phyloP scores from a whole-genome alignment of 768 basidiomycete species.

The Vararia minispora region DNA sequence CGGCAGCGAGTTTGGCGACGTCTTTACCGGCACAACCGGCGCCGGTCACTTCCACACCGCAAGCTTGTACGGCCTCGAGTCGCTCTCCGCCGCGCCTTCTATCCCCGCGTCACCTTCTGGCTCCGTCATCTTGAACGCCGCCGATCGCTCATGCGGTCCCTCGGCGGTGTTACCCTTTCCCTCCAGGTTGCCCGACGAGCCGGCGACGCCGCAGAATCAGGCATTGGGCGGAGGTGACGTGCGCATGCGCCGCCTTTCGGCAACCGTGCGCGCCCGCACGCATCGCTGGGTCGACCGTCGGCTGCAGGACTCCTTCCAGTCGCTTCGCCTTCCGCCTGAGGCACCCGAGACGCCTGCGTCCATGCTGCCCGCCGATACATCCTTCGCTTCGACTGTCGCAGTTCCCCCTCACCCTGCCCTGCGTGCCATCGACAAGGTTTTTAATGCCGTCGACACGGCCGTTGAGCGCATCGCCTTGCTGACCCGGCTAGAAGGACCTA shows the following conservation, averaged over 20 bases:
- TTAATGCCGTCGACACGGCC: too few species aligned
- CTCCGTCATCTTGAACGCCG: constrained; percentile 1
- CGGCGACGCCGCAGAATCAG: constrained; percentile 11
- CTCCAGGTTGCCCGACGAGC: constrained; percentile 7
- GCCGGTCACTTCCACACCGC: constrained; percentile 38
- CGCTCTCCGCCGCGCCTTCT: constrained; percentile 17
- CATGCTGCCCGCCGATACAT: too few species aligned
- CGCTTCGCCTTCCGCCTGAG: too few species aligned
- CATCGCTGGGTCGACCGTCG: constrained; percentile 48
- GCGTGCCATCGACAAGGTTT: too few species aligned
- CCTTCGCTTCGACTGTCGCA: too few species aligned
- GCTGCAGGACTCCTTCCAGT: too few species aligned
- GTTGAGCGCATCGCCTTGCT: too few species aligned
- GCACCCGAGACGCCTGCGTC: too few species aligned
- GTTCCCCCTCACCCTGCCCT: too few species aligned
- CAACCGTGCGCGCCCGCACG: constrained; percentile 48
- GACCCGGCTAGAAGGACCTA: too few species aligned
- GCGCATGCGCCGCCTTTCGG: constrained; percentile 26
- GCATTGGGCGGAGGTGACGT: too few species aligned
- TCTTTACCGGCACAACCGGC: constrained; percentile 26
- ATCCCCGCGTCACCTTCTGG: constrained; percentile 4
- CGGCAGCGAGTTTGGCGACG: constrained; percentile 38
- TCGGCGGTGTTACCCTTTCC: constrained; percentile 13
- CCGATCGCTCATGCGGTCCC: constrained; percentile 7
- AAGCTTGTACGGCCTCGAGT: constrained; percentile 48